Conservation (phyloP, 305 asterid genomes). For the Fraxinus floribunda region DNA sequence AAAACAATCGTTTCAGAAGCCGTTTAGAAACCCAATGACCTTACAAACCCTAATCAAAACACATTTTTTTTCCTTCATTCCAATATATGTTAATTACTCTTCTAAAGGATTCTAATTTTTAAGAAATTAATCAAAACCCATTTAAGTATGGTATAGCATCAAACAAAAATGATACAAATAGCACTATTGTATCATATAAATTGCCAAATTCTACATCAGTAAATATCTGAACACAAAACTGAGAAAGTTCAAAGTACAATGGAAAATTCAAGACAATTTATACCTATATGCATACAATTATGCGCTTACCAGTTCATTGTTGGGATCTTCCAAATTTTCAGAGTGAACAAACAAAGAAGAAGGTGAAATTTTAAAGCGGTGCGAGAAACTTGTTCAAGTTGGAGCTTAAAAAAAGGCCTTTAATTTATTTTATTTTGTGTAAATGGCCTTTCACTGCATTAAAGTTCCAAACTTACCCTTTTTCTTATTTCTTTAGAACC, state of each 20-base stretch:
- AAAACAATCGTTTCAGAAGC: not conserved
- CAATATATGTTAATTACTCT: not conserved
- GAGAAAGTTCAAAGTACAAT: not conserved
- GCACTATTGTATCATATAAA: not conserved
- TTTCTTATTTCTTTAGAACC: not conserved
- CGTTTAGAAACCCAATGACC: not conserved
- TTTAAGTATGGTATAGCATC: not conserved
- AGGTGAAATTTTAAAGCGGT: not conserved
- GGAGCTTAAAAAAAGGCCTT: not conserved
- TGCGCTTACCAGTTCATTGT: not conserved
- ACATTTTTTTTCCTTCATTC: not conserved
- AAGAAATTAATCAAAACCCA: not conserved
- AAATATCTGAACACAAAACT: not conserved
- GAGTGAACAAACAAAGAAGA: not conserved
- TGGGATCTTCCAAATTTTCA: not conserved
- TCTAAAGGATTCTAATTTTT: not conserved
- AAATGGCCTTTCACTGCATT: not conserved
- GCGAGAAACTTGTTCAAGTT: not conserved
- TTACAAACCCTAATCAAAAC: not conserved
- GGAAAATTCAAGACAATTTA: not conserved
- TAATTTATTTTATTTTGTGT: not conserved
- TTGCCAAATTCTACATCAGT: not conserved
- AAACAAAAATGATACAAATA: not conserved
- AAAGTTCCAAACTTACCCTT: not conserved
- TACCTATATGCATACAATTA: not conserved